Base-by-base conservation (phyloP, 2,329 filamentous ascomycete genomes). In the Aspergillus eucalypticola region DNA sequence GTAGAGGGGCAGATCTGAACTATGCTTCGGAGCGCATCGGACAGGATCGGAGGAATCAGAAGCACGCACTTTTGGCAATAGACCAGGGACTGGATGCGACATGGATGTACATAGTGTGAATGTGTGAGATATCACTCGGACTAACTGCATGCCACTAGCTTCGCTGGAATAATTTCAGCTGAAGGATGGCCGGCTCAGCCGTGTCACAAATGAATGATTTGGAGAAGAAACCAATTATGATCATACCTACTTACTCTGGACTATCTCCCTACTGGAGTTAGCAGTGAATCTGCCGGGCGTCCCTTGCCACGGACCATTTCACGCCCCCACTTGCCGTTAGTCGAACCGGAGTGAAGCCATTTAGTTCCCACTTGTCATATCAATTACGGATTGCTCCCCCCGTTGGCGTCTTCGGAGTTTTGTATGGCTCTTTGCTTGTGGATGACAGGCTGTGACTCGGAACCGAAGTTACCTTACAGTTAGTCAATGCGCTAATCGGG, bases 1-100 rank as follows among this genome's bases (percentile, higher is more conserved):
- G 32, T 60, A 56, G 54, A 56, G 46, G 27, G 39, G 54, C 25
- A 44, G 19, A 44, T 6, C 41, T 44, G 32, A 35, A 13, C 32
- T 35, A 35, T 35, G 10, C 32, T 13, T 35, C 11, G 32, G 32
- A 35, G 32, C 11, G 19, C 41, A 44, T 44, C 19, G 17, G 10
- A 44, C 17, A n/a, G 41, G 32, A 35, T 35, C 32, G 32, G 32
- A 35, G 32, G 32, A 13, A 35, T 35, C 32, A 13, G 29, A 27
- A 35, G 32, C 32, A 35, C 32, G 5, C 32, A 15, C 11, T 35
- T 35, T 11, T 35, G 32, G 32, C 32, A 35, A 5, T 35, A 35
- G 11, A 35, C 32, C 13, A 35, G 32, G 32, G 32, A 35, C 25
- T 27, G 25, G 7, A 27, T 27, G 25, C 25, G 25, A 27, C 11